Evolutionary conservation across 768 basidiomycete species (phyloP), one percentile per base, ranked within the genome.

Genomic region (Agaricus sinodeliciosus): DNA sequence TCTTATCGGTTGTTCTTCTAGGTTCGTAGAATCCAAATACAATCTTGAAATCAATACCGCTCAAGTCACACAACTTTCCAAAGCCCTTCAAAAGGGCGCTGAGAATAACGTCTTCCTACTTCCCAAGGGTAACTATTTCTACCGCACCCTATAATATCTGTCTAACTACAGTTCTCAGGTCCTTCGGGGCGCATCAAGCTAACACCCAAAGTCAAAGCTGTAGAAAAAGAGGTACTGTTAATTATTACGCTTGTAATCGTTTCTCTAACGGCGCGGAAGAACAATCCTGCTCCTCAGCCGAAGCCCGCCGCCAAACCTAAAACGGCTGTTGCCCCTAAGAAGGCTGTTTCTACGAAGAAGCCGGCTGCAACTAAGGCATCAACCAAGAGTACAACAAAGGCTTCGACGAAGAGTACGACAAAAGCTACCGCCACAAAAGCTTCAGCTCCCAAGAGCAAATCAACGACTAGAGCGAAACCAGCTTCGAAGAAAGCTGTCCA

Each of bases 1-100:
- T 54, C 58, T 57, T 64, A 37, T 63, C 54, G 19, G 57, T 57
- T 48, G 49, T 42, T 26, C 12, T 47, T 26, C 9, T 51, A 94
- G 91, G 74, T 96, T 71, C 67, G 85, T 96, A 51, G 91, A 92
- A 69, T 75, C 79, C 53, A 82, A 76, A 60, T 96, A 94, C 76
- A 83, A 84, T 62, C 73, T 96, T 51, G 80, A 84, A 60, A 86
- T 93, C 57, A 85, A 84, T 48, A 75, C 85, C 54, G 80, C 89
- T 18, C 91, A 94, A 70, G 78, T 73, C 61, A 81, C 79, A 42
- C 85, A 90, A 70, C 79, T 97, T 61, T 79, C 85, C 55, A 83
- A 77, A 59, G 92, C 94, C 50, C 85, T 98, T 64, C 72, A 79
- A 49, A 71, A 77, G n/a, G 93, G 94, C 50, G 81, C 79, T 34